Base-by-base conservation (phyloP, 352 stramenopile genomes). In the Pseudoperonospora humuli region DNA sequence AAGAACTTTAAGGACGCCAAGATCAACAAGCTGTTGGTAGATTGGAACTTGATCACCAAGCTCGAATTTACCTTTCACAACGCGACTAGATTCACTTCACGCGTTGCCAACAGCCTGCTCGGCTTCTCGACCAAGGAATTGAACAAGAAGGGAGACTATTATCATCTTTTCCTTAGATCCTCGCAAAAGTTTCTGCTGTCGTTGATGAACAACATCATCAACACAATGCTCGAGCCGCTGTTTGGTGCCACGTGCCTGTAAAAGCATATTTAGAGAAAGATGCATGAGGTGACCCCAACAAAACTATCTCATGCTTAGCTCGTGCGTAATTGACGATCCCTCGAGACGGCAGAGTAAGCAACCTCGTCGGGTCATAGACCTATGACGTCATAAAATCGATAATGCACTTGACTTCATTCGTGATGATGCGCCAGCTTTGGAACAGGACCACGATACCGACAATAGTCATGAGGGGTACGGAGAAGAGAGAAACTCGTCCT, bases 101-200 rank as follows among this genome's bases (percentile, higher is more conserved):
- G 69, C 42, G 53, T 85, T 39, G 60, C 61, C 40, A 75, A 79
- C 57, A 34, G 49, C 18, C 50, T 85, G 42, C 45, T 79, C 20
- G 40, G 59, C 32, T 81, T 74, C 50, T 67, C 60, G 21, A 64
- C 52, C 21, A 41, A 57, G 15, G 42, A 66, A 43, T 45, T 83
- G 36, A 85, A 85, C 70, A 75, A 79, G 60, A 85, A 83, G 66
- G 61, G 51, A 24, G 53, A 67, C 40, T 58, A 70, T 32, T 81
- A 83, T 57, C 56, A 57, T 25, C 53, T 52, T 3, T 57, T 72
- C 41, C 59, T 79, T 29, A 26, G 57, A 17, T 42, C 70, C 37
- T 42, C 53, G 9, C 51, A 75, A 40, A 65, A 57, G 50, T 45
- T 81, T 19, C 19, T 51, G 37, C 67, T 72, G 26, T 76, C 69